These are phyloP conservation scores for Huntiella moniliformis DNA, from an alignment of 2,329 filamentous ascomycete species.

Conservation along the genomic window DNA sequence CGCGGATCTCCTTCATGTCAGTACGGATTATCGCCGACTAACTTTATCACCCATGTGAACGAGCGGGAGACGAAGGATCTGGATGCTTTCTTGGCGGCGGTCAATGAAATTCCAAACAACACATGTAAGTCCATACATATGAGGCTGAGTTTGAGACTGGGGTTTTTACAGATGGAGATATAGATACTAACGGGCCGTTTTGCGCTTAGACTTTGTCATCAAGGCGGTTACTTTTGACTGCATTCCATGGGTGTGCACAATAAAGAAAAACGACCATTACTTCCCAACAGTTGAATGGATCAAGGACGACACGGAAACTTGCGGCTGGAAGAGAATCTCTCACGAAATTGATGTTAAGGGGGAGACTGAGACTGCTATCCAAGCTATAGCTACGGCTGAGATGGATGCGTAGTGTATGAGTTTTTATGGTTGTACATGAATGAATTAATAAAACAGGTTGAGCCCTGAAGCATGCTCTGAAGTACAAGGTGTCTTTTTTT, in stretches of 20 bases:
- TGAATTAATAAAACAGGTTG: not conserved
- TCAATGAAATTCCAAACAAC: conserved; percentile 81
- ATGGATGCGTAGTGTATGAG: not conserved
- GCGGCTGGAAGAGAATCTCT: conserved; percentile 44
- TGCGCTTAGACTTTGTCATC: conserved; percentile 55
- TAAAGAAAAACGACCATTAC: conserved; percentile 99
- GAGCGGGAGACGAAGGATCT: conserved; percentile 69
- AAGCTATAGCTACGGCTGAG: not conserved
- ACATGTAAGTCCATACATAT: conserved; percentile 45
- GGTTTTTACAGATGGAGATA: not conserved
- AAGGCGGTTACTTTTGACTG: conserved; percentile 98
- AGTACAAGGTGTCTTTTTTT: too few species aligned
- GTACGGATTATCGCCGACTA: conserved; percentile 84
- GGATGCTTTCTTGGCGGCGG: conserved; percentile 59
- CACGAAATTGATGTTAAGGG: conserved; percentile 5
- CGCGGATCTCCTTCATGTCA: conserved; percentile 71
- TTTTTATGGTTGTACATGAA: not conserved
- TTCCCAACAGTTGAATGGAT: conserved; percentile 54
- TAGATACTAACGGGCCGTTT: conserved; percentile 12
- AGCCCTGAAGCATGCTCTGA: too few species aligned
- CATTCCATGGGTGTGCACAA: conserved; percentile 96
- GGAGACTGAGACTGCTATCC: not conserved
- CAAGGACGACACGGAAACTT: conserved; percentile 39
- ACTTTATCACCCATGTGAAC: conserved; percentile 95
- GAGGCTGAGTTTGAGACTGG: not conserved